A percentile compares a stretch with the other conserved stretches of the same genome.
phyloP scores from a whole-genome alignment of 179 eudicot genomes.

The Vitellaria paradoxa region DNA sequence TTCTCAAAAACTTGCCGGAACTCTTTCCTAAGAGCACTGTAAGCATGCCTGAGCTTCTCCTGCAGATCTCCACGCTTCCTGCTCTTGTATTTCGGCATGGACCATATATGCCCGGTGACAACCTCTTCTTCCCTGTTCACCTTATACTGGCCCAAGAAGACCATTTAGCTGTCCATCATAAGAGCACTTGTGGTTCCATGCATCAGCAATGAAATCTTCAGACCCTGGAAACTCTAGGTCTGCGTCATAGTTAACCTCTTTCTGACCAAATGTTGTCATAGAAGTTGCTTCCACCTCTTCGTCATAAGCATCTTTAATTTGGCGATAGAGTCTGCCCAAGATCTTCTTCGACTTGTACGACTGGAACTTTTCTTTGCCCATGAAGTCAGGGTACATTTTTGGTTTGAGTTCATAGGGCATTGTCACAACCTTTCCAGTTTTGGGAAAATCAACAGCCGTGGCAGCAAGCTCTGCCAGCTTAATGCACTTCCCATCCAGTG shows the following conservation, averaged over 20 bases:
- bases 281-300: slow-evolving; percentile 25
- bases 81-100: slow-evolving; percentile 67
- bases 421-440: slow-evolving; percentile 67
- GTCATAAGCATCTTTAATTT: slow-evolving; percentile 47
- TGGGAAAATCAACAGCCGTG: slow-evolving; percentile 91
- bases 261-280: slow-evolving; percentile 21
- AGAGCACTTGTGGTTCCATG: slow-evolving; percentile 76
- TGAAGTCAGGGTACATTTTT: slow-evolving; percentile 83
- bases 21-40: slow-evolving; percentile 60
- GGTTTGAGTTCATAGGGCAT: slow-evolving; percentile 74
- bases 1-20: slow-evolving; percentile 67
- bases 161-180: slow-evolving; percentile 70
- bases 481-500: slow-evolving; percentile 68
- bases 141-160: slow-evolving; percentile 81
- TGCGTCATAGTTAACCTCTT: slow-evolving; percentile 47
- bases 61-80: slow-evolving; percentile 79
- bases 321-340: slow-evolving; percentile 65
- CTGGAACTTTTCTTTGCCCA: slow-evolving; percentile 68
- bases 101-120: slow-evolving; percentile 91
- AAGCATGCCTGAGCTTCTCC: slow-evolving; percentile 83
- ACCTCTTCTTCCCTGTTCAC: slow-evolving; percentile 84
- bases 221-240: slow-evolving; percentile 66
- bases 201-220: slow-evolving; percentile 42
- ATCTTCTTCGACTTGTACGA: slow-evolving; percentile 68
- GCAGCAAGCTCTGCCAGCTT: slow-evolving; percentile 88